Percentiles rank a stretch among this genome's conserved stretches.
These are phyloP conservation scores for Dicorynia guianensis DNA, from an alignment of 306 rosid species.

Conservation along the genomic window DNA sequence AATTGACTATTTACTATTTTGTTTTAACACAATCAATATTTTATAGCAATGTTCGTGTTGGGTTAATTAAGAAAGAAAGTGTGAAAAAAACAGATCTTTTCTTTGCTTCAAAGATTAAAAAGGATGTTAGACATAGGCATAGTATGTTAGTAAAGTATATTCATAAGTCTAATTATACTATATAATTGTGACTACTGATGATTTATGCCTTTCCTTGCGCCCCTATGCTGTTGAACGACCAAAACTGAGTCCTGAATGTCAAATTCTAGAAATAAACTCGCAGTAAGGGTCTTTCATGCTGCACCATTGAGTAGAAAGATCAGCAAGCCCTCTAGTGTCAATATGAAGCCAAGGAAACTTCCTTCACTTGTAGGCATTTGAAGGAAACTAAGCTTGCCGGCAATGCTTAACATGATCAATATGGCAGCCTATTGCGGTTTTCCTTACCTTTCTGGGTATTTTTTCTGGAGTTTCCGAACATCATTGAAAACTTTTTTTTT, in stretches of 20 bases:
- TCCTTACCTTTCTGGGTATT: too few species aligned
- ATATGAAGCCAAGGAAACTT: slow-evolving; percentile 71
- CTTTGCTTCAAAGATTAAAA: background rate
- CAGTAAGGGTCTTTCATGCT: slow-evolving; percentile 82
- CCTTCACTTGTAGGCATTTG: slow-evolving; percentile 75
- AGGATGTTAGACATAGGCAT: slow-evolving; percentile 20
- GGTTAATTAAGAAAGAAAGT: background rate
- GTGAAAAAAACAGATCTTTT: background rate
- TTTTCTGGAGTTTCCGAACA: too few species aligned
- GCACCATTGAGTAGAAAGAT: slow-evolving; percentile 76
- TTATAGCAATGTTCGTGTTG: background rate
- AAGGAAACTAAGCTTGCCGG: slow-evolving; percentile 77
- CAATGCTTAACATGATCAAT: slow-evolving; percentile 68
- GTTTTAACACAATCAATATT: too few species aligned
- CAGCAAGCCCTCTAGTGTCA: slow-evolving; percentile 93
- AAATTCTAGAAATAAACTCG: too few species aligned
- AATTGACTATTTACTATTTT: too few species aligned
- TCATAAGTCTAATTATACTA: slow-evolving; percentile 33
- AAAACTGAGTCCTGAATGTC: slow-evolving; percentile 79
- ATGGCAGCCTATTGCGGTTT: slow-evolving; percentile 38
- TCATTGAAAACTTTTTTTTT: too few species aligned
- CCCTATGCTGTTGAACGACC: slow-evolving; percentile 85
- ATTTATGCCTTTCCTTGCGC: slow-evolving; percentile 57
- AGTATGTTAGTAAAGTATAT: too few species aligned
- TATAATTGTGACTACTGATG: slow-evolving; percentile 34